Evolutionary conservation across 2,329 filamentous ascomycete genomes (phyloP), one percentile per base, ranked within the genome.

Genomic region (Coleophoma cylindrospora): DNA sequence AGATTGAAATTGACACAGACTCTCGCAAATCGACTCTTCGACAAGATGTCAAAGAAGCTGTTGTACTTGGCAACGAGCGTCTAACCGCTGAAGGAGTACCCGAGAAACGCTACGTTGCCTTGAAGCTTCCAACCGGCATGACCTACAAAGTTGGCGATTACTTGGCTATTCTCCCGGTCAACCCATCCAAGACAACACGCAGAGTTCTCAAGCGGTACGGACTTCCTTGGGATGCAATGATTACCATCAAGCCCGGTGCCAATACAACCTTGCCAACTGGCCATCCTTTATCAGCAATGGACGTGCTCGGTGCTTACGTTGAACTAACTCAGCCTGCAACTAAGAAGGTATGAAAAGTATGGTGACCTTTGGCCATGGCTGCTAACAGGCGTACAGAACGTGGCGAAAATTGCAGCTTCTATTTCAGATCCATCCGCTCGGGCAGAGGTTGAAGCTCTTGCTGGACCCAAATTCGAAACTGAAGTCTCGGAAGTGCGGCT

Each of bases 121-220:
- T 91, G 34, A 77, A 81, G 52, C 73, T 92, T 1, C 87, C 88
- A 0, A 77, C 74, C 0, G 79, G 77, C 46, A 74, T 81, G 72
- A 76, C 74, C 0, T 92, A 91, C 67, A 75, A 78, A 37, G 79
- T 84, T 2, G 89, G 88, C 13, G 88, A 92, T 62, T 92, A 94
- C 63, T 75, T 92, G 0, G 84, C 86, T 0, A 73, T 91, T 2
- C 71, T 91, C 1, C 88, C 88, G 0, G 68, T 88, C 32, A 92
- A 92, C 63, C 81, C 82, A 1, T 74, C 74, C 43, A 68, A 75
- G 32, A 81, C 73, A 10, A 78, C 91, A 3, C 73, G 75, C 4
- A 75, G 86, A 9, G 76, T 75, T 0, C 74, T 81, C 61, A 67
- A 65, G 15, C 73, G 76, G 17, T 91, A 91, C 63, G 70, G 76